Percentiles rank a stretch among this genome's conserved stretches.
Conservation (phyloP, 208 protist genomes). For the Giardia muris region DNA sequence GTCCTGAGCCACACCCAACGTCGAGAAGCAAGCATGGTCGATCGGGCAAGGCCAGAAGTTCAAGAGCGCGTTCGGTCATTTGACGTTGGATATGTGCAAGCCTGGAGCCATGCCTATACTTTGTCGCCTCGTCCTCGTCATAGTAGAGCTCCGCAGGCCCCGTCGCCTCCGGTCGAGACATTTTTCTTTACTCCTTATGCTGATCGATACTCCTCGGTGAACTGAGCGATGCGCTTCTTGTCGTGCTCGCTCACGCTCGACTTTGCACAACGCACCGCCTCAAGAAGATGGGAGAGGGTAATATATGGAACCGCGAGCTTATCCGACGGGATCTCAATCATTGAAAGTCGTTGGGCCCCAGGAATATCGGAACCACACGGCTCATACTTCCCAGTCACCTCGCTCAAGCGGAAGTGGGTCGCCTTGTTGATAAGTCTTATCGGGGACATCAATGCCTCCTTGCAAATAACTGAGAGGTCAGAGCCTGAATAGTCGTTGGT, state of each 20-base stretch:
- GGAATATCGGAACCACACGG: neutral
- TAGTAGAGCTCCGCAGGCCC: slow-evolving; percentile 58
- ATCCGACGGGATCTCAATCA: neutral
- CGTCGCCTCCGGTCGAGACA: slow-evolving; percentile 24
- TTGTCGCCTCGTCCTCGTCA: slow-evolving; percentile 66
- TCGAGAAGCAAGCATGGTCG: slow-evolving; percentile 71
- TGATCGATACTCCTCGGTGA: neutral
- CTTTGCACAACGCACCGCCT: neutral
- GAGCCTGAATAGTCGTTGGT: slow-evolving; percentile 52
- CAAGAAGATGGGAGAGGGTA: neutral
- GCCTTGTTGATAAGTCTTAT: slow-evolving; percentile 78
- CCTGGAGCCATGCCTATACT: slow-evolving; percentile 71
- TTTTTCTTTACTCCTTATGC: too few species aligned
- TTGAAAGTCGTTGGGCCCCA: slow-evolving; percentile 7
- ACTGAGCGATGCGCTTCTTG: neutral
- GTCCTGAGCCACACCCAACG: slow-evolving; percentile 87
- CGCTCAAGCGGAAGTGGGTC: slow-evolving; percentile 75
- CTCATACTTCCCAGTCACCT: neutral
- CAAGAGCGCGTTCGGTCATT: slow-evolving; percentile 84
- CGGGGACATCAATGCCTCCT: slow-evolving; percentile 86
- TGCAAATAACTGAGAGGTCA: slow-evolving; percentile 80
- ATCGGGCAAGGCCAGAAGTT: slow-evolving; percentile 72
- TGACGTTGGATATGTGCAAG: slow-evolving; percentile 79
- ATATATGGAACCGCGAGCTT: neutral
- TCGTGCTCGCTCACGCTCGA: neutral